phyloP scores from a whole-genome alignment of 2,329 filamentous ascomycete genomes.

The Leptographium wingfieldii region DNA sequence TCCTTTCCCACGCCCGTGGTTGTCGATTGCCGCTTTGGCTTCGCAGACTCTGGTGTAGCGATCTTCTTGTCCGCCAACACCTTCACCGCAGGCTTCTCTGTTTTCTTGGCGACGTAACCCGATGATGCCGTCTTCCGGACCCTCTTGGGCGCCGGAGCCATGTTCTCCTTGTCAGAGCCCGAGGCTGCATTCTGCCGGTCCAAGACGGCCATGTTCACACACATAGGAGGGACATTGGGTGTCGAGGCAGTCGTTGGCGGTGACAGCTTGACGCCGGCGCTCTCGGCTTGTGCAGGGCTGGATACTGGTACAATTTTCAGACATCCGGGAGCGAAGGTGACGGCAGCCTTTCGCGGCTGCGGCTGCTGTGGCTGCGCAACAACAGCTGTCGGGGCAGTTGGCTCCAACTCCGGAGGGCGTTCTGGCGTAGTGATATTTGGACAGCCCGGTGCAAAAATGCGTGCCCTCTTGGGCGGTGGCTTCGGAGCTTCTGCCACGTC shows the following conservation, averaged over 20 bases:
- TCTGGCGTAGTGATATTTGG: not conserved
- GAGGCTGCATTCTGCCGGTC: not conserved
- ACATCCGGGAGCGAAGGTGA: not conserved
- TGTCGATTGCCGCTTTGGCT: not conserved
- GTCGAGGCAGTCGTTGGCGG: not conserved
- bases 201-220: not conserved
- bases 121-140: not conserved
- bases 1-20: not conserved
- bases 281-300: not conserved
- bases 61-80: not conserved
- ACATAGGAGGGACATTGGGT: not conserved
- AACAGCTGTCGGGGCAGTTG: too few relatives aligned
- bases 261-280: not conserved
- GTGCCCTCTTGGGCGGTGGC: not conserved
- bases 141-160: not conserved
- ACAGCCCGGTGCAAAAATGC: not conserved
- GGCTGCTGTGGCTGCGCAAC: not conserved
- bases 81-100: not conserved
- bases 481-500: not conserved
- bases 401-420: not conserved
- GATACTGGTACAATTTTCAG: not conserved
- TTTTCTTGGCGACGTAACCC: not conserved
- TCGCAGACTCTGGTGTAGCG: not conserved
- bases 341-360: not conserved
- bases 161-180: not conserved